Conservation (phyloP, 257 asterid species). For the Solanum piurae region DNA sequence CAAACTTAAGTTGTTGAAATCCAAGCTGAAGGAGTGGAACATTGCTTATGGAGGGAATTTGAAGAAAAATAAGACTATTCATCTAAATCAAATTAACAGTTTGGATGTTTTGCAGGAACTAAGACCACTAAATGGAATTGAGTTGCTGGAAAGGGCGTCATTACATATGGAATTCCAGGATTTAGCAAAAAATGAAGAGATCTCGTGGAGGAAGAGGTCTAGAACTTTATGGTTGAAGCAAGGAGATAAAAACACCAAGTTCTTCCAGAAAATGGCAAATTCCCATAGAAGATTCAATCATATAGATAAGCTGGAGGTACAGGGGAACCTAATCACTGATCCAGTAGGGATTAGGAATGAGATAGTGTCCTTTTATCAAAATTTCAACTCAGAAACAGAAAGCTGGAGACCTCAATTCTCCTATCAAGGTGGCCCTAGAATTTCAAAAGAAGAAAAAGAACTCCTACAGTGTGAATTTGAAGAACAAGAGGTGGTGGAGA, state of each 20-base stretch:
- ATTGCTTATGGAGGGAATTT: not conserved
- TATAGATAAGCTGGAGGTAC: not conserved
- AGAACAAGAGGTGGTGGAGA: not conserved
- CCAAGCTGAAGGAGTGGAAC: not conserved
- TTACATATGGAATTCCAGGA: not conserved
- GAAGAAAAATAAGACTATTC: not conserved
- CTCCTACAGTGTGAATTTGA: not conserved
- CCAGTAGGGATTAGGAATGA: not conserved
- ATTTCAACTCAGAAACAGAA: not conserved
- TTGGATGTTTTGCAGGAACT: not conserved
- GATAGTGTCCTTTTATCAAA: not conserved
- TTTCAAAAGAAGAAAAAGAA: not conserved
- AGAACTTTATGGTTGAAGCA: not conserved
- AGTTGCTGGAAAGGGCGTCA: not conserved
- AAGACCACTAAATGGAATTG: not conserved
- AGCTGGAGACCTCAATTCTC: not conserved
- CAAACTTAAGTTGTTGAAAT: not conserved
- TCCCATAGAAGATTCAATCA: not conserved
- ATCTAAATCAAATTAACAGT: not conserved
- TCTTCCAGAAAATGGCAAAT: not conserved
- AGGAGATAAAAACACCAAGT: not conserved
- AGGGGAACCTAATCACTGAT: not conserved
- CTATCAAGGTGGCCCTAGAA: not conserved
- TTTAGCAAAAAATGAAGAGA: not conserved
- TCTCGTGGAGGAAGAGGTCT: not conserved